Evolutionary conservation across 2,329 filamentous ascomycete species (phyloP), one percentile per base, ranked within the genome.

Genomic region (Epichloe baconii): DNA sequence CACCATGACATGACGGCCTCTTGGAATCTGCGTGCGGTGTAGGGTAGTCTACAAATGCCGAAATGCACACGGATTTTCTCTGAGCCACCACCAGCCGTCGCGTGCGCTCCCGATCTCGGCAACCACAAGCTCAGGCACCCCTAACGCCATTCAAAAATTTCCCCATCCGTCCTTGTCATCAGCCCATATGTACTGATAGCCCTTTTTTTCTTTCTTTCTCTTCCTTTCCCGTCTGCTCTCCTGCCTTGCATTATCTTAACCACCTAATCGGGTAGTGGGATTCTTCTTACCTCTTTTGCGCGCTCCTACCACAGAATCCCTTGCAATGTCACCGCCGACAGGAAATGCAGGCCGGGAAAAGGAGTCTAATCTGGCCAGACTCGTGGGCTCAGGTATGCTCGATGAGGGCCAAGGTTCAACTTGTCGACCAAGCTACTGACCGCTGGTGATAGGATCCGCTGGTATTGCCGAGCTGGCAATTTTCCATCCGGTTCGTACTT

Each of bases 401-500:
- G 8, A 15, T 37, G 34, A 38, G 10, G 15, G 17, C 3, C 34
- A 38, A 5, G 41, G 17, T 41, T 5, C 15, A 37, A 23, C 34
- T 38, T 15, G 8, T 40, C 14, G 3, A 10, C 10, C 14, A 37
- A 17, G 10, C 15, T 36, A 52, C 57, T 64, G 54, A 65, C 58
- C 52, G 36, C 52, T 35, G 48, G 23, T 40, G 3, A 50, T 61
- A 96, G 90, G 90, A 64, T 88, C 83, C 65, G 89, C 90, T 65
- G 90, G 90, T 75, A 91, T 96, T 68, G 85, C 90, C 62, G 91
- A 96, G 72, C 76, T 96, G 64, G 82, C 88, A 64, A 82, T 96
- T 68, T 96, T 96, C 77, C 88, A 95, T 67, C 88, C 88, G 57
- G 88, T 88, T 77, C 59, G 76, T 66, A 54, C 51, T 51, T 49